Conservation (phyloP, 495 filamentous ascomycete species). For the Penicillium alfredii region DNA sequence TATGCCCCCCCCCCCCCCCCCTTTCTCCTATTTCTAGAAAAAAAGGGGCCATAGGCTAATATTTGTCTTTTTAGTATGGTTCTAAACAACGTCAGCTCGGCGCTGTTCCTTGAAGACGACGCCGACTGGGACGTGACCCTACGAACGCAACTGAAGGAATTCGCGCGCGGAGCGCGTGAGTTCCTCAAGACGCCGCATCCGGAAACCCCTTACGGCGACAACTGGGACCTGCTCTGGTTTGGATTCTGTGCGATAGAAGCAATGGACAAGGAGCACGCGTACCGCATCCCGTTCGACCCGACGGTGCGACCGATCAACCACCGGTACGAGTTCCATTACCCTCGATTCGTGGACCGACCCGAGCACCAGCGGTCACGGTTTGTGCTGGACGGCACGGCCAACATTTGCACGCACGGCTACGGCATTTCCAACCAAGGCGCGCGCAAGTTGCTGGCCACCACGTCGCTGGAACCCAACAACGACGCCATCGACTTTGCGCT, state of each 20-base stretch:
- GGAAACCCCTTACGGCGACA: neutral
- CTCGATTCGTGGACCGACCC: neutral
- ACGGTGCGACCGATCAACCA: neutral
- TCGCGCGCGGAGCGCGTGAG: neutral
- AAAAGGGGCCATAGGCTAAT: no score
- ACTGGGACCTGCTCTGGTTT: neutral
- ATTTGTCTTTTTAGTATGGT: neutral
- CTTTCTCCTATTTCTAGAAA: neutral
- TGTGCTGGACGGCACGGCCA: neutral
- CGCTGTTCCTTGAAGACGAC: conserved; percentile 43
- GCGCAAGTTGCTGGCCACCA: neutral
- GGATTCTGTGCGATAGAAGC: neutral
- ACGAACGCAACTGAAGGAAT: conserved; percentile 14
- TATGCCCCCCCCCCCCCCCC: neutral
- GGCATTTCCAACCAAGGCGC: neutral
- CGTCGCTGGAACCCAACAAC: neutral
- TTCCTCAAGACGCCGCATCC: neutral
- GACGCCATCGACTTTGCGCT: neutral
- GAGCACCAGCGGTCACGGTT: neutral
- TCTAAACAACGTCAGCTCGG: conserved; percentile 21
- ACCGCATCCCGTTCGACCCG: neutral
- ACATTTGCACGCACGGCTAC: neutral
- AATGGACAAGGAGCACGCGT: neutral
- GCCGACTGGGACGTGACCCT: conserved; percentile 42
- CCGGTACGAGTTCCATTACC: neutral